Evolutionary conservation across 164 flowering plant genomes (phyloP), one percentile per base, ranked within the genome.

Genomic region (Nymphaea thermarum): DNA sequence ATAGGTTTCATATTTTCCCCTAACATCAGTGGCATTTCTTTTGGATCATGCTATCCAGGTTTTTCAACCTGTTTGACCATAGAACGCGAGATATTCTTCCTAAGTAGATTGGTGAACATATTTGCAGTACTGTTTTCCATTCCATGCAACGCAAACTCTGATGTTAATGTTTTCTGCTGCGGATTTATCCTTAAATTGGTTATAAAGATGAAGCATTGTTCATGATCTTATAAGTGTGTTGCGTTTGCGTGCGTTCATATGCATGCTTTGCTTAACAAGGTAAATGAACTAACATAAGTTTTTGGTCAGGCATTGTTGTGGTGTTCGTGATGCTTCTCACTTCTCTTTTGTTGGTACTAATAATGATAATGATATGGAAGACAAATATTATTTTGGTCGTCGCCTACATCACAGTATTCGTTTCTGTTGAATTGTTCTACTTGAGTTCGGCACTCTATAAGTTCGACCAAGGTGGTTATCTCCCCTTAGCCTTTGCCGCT

Each of bases 301-400:
- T 16, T 61, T 18, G 16, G 77, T 14, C 83, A 91, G 96, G 96
- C 4, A 85, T 92, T 41, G 94, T 93, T 61, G 74, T 73, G 57
- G 79, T 77, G 44, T 77, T 73, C 60, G 79, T 77, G 66, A 77
- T 71, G 79, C 65, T 82, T 1, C 80, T 92, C 6, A 90, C 96
- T 42, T 83, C 96, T 2, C 41, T 75, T 0, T 82, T 88, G 18
- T 70, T 92, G 14, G 85, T 85, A 6, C 70, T 88, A 10, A 68
- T 92, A 65, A 92, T 90, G 98, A 64, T 88, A 4, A 73, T 88
- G 85, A 87, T 92, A 72, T 89, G 98, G 96, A 89, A 92, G 66
- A 81, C 84, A 5, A 72, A 82, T 68, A 81, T 90, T 25, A n/a
- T 77, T 6, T 65, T 82, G 0, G 69, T 88, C 0, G 72, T 85